phyloP scores from a whole-genome alignment of 306 rosid species.

The Lotus japonicus region DNA sequence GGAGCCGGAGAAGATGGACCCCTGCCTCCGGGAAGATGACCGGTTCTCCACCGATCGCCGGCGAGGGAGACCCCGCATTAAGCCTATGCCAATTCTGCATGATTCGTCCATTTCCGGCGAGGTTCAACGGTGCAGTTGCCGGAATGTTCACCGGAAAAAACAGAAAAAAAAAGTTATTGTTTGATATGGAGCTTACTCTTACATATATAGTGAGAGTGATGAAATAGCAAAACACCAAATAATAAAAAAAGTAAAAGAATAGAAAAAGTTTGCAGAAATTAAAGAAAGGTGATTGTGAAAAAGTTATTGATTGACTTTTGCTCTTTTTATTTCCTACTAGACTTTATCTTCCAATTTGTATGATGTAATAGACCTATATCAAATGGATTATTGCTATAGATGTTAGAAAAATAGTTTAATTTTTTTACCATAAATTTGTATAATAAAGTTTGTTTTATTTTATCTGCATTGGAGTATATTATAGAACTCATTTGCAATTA shows the following conservation, averaged over 20 bases:
- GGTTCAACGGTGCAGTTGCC: neutral
- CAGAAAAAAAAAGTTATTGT: neutral
- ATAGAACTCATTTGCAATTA: neutral
- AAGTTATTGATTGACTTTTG: constrained; percentile 28
- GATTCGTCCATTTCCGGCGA: constrained; percentile 51
- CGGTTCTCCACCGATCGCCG: constrained; percentile 42
- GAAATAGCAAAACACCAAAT: neutral
- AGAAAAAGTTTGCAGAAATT: neutral
- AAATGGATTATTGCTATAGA: neutral
- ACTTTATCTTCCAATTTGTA: neutral
- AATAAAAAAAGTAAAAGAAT: too few species aligned
- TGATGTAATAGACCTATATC: neutral
- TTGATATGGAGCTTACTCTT: constrained; percentile 10
- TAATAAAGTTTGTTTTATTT: too few species aligned
- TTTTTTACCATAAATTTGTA: too few species aligned
- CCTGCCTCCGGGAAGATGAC: constrained; percentile 1
- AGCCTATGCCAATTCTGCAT: constrained; percentile 49
- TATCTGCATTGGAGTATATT: too few species aligned
- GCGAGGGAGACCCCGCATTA: constrained; percentile 42
- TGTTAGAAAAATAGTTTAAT: neutral
- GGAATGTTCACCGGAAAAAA: neutral
- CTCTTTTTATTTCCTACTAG: neutral
- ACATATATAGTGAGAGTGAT: neutral
- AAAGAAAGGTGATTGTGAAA: constrained; percentile 8
- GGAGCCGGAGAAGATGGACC: constrained; percentile 25